Evolutionary conservation across 352 stramenopile species (phyloP), one percentile per base, ranked within the genome.

Genomic region (Discostella stelligera): DNA sequence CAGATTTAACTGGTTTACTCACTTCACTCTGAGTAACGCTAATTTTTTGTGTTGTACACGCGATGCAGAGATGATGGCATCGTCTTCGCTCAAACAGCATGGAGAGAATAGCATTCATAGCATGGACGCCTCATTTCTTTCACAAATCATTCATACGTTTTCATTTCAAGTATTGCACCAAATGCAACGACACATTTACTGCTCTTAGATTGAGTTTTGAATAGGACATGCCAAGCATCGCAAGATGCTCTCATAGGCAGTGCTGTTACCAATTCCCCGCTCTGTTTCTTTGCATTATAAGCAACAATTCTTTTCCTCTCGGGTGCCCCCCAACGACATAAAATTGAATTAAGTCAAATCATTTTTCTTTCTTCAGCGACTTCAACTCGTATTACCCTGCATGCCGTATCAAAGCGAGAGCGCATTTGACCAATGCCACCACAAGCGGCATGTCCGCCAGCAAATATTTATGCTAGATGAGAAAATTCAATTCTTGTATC

Each of bases 31-130:
- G 46, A 32, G 48, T 7, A n/a, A 50, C 32, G 4, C 18, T 59
- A 32, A 32, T 18, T 54, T 46, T 10, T 37, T 39, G 39, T 50
- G 30, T 65, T 72, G 13, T 2, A 18, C 11, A 60, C 37, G 13
- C 55, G 23, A 62, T 54, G 6, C 23, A 82, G 74, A 44, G 64
- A 77, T 46, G 74, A 82, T 63, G 74, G 74, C 23, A 77, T 82
- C 37, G 41, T 77, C 55, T 82, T 77, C 49, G 49, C 65, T 30
- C 41, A 59, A 23, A 74, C 49, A 16, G 48, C 59, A 30, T 80
- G 59, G 65, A 66, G 52, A 67, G 27, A 37, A 25, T 79, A 79
- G 23, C 20, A 66, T 66, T 66, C 59, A 66, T 27, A 56, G 23
- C 23, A 14, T 41, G 13, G 16, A 58, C 23, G 21, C 50, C 21